Conservation (phyloP, 495 filamentous ascomycete species). For the Peziza echinospora region DNA sequence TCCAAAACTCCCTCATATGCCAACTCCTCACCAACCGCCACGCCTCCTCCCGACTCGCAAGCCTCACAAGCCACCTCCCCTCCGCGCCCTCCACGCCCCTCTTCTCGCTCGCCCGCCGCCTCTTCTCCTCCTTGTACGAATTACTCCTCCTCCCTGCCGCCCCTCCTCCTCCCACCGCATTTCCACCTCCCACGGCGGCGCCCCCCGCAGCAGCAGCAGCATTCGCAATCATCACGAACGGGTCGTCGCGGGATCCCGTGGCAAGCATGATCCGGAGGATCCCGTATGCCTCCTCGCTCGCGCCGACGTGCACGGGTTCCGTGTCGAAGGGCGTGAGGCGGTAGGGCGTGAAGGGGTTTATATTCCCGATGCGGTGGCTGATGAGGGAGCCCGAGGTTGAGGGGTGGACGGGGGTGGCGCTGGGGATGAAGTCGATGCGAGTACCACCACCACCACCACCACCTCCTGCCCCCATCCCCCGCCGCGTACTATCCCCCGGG, state of each 20-base stretch:
- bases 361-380: not conserved
- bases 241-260: not conserved
- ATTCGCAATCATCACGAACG: no score
- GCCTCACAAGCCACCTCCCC: slow-evolving; percentile 15
- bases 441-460: no score
- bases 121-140: not conserved
- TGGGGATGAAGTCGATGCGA: not conserved
- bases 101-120: not conserved
- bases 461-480: not conserved
- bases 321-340: not conserved
- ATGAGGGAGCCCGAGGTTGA: not conserved
- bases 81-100: slow-evolving; percentile 3
- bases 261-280: not conserved
- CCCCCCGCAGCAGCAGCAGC: no score
- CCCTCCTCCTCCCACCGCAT: no score
- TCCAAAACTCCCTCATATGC: slow-evolving; percentile 9
- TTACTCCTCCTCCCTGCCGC: no score
- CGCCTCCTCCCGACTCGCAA: slow-evolving; percentile 12
- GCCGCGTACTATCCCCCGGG: not conserved
- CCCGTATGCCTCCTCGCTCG: not conserved
- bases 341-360: not conserved
- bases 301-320: not conserved
- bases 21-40: slow-evolving; percentile 9
- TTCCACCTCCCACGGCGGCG: no score
- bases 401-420: not conserved